phyloP scores from a whole-genome alignment of 176 grass and related monocot species.

The Hordeum marinum region DNA sequence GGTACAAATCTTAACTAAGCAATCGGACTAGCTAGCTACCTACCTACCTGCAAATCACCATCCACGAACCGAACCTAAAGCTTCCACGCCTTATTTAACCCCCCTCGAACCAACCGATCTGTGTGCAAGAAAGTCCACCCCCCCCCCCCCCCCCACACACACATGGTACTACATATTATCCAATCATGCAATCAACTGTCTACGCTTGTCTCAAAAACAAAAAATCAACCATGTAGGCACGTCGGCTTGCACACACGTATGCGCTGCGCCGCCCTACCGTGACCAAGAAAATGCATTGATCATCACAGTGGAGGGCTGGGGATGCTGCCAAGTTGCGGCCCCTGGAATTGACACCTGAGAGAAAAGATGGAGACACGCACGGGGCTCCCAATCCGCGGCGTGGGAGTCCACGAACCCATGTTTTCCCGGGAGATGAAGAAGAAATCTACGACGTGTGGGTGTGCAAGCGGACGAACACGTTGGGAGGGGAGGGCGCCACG shows the following conservation, averaged over 20 bases:
- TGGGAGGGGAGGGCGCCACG: neutral
- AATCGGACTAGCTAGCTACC: neutral
- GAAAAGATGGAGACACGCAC: neutral
- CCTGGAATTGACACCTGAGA: neutral
- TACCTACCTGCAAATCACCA: neutral
- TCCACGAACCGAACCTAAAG: neutral
- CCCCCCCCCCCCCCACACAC: too few relatives aligned
- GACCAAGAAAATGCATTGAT: neutral
- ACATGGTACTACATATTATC: too few relatives aligned
- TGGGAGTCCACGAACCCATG: neutral
- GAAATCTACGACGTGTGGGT: neutral
- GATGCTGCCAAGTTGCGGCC: neutral
- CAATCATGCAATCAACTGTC: conserved; percentile 8
- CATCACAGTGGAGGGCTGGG: neutral
- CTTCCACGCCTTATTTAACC: neutral
- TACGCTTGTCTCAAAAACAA: too few relatives aligned
- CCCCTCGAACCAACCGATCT: neutral
- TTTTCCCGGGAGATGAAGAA: neutral
- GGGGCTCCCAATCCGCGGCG: neutral
- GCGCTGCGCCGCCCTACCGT: neutral
- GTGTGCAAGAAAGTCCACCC: neutral
- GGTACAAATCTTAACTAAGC: conserved; percentile 18
- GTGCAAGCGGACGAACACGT: neutral
- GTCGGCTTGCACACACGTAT: neutral
- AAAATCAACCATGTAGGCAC: neutral